Evolutionary conservation across 164 flowering plant genomes (phyloP), one percentile per base, ranked within the genome.

Genomic region (Pachysandra terminalis): DNA sequence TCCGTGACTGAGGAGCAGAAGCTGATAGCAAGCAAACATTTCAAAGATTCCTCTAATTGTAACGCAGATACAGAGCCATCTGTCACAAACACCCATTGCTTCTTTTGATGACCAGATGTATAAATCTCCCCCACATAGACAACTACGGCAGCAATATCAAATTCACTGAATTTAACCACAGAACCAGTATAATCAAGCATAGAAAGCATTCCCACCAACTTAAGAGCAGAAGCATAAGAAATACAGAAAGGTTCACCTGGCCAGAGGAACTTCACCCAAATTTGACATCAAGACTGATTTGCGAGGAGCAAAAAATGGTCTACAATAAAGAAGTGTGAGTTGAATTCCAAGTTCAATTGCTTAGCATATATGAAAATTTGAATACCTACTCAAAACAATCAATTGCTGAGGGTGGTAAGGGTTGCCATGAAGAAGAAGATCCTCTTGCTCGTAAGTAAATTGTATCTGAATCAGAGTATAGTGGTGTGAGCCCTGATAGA

Each of bases 71-170:
- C 48, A 15, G 90, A 86, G 61, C 86, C 86, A 78, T 95, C 98
- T 15, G 96, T 81, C 69, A 90, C 87, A 81, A 95, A 95, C 59
- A 92, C 87, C 99, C 99, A 92, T 74, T 90, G 98, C 75, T 77
- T 89, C 84, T 75, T 87, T 69, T 82, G 96, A 54, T 81, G 80
- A 71, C 81, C 80, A 65, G 81, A 76, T 61, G 65, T 61, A 79
- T 80, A 84, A 67, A 79, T 84, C 65, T 89, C 88, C 63, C 99
- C 99, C 67, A 90, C 96, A 64, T 84, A 68, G 68, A 95, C 78
- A 75, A 92, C 81, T 23, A 82, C 72, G 6, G 86, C 98, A 71
- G 90, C 95, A 60, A 84, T 81, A 72, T 95, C 99, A 78, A 95
- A 95, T 74, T 95, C 99, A 72, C 99, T 90, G 84, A 56, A 69